phyloP scores from a whole-genome alignment of 208 protist species.

The Vickermania spadyakhi region DNA sequence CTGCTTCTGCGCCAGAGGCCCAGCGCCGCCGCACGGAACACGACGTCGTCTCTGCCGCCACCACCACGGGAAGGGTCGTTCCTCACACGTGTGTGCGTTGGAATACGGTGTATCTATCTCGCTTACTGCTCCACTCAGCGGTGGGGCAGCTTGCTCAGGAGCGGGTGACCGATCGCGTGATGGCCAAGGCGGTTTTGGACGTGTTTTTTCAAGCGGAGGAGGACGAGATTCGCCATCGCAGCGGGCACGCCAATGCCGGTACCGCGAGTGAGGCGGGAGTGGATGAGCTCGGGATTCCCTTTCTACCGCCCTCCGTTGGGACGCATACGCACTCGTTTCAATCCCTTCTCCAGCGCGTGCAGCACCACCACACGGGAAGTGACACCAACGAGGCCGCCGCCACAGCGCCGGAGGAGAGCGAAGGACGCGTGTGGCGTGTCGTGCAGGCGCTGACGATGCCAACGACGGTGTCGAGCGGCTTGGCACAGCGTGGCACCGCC shows the following conservation, averaged over 20 bases:
- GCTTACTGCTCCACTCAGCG: constrained; percentile 26
- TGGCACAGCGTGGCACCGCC: constrained; percentile 1
- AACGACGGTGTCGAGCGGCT: background rate
- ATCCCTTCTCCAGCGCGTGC: background rate
- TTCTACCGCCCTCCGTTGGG: background rate
- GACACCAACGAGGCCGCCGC: background rate
- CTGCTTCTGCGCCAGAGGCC: background rate
- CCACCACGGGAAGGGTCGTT: background rate
- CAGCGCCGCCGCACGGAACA: background rate
- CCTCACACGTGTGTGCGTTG: background rate
- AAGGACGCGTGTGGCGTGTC: background rate
- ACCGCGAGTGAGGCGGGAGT: background rate
- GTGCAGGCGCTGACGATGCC: background rate
- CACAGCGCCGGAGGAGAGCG: no score
- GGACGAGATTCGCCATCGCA: background rate
- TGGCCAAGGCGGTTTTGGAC: background rate
- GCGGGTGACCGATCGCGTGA: constrained; percentile 35
- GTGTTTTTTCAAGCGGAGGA: background rate
- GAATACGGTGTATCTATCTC: background rate
- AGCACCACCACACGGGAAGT: background rate
- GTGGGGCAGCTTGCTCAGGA: constrained; percentile 32
- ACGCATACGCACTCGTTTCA: background rate
- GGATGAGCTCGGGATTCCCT: background rate
- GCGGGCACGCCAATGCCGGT: background rate
- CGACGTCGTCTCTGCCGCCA: background rate